phyloP scores from a whole-genome alignment of 306 rosid genomes.

The Benincasa hispida region DNA sequence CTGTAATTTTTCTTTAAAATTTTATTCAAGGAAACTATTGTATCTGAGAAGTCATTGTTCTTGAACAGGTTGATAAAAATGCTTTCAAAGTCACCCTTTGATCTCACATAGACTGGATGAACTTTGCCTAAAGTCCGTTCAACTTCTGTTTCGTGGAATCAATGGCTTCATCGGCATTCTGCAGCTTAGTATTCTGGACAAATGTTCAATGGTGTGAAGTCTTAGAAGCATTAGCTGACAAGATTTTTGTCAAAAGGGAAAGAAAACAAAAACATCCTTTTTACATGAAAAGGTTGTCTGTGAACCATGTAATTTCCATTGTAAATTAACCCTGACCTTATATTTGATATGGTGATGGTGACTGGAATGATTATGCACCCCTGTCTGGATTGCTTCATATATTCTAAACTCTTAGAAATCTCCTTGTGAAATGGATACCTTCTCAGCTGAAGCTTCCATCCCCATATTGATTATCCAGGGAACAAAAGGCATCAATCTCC shows the following conservation, averaged over 20 bases:
- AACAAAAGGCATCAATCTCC: not conserved
- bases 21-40: not conserved
- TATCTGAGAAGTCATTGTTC: not conserved
- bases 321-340: conserved; percentile 26
- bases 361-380: conserved; percentile 22
- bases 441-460: not conserved
- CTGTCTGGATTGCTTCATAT: not conserved
- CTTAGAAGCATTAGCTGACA: conserved; percentile 20
- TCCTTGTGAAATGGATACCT: not conserved
- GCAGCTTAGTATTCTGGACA: conserved; percentile 1
- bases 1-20: not conserved
- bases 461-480: not conserved
- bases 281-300: conserved; percentile 11
- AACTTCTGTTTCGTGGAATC: conserved; percentile 15
- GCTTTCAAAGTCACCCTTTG: conserved; percentile 5
- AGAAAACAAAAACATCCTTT: not conserved
- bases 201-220: conserved; percentile 10
- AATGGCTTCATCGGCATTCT: conserved; percentile 9
- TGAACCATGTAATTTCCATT: conserved; percentile 18
- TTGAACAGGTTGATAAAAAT: conserved; percentile 28
- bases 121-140: conserved; percentile 4
- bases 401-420: not conserved
- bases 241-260: conserved; percentile 4
- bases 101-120: conserved; percentile 5
- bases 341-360: conserved; percentile 27